These are phyloP conservation scores for Suillus lakei DNA, from an alignment of 768 basidiomycete genomes.

Conservation along the genomic window DNA sequence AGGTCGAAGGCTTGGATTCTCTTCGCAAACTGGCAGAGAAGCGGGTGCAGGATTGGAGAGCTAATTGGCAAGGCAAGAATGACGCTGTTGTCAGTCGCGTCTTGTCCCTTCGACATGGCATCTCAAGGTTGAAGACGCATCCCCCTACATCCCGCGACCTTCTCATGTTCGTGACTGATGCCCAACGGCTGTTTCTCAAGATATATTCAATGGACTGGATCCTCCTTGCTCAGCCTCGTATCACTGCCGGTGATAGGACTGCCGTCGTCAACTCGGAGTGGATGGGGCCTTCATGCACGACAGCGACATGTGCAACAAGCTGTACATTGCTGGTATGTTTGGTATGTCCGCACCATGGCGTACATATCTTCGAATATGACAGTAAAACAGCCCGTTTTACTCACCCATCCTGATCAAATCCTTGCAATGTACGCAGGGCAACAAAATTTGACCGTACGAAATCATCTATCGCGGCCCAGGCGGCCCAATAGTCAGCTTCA, in stretches of 20 bases:
- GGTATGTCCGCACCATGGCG: background rate
- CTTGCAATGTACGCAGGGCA: background rate
- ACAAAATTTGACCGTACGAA: background rate
- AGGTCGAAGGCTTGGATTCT: background rate
- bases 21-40: background rate
- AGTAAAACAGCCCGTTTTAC: background rate
- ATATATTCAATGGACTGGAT: background rate
- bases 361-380: background rate
- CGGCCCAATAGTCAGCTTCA: background rate
- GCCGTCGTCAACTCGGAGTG: no score
- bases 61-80: background rate
- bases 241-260: background rate
- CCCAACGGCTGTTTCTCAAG: background rate
- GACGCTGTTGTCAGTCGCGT: background rate
- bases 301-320: no score
- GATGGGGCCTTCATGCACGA: no score
- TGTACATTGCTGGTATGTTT: constrained; percentile 4
- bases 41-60: background rate
- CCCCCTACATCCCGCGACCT: background rate
- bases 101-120: background rate
- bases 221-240: background rate
- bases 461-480: constrained; percentile 1
- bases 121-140: background rate
- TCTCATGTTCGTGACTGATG: background rate
- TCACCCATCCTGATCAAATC: background rate